phyloP scores from a whole-genome alignment of 495 filamentous ascomycete genomes.

The Aspergillus ellipticus region DNA sequence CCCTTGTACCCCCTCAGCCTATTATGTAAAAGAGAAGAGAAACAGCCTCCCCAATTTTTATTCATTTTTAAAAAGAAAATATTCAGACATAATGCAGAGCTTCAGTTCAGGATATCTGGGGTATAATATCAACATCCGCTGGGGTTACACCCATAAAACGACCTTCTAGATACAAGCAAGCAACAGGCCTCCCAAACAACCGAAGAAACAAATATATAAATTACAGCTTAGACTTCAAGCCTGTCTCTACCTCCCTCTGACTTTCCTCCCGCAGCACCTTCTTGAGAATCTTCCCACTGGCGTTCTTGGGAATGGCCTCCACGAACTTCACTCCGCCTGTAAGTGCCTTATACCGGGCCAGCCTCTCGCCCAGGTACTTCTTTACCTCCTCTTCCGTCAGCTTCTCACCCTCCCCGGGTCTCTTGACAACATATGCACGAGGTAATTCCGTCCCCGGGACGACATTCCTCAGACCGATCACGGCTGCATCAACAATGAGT shows the following conservation, averaged over 20 bases:
- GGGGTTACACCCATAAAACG: not conserved
- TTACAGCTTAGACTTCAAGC: slow-evolving; percentile 22
- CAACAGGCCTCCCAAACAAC: not conserved
- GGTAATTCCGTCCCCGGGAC: slow-evolving; percentile 68
- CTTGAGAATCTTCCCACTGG: slow-evolving; percentile 80
- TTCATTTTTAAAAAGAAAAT: too few relatives aligned
- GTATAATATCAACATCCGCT: too few relatives aligned
- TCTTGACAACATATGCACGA: slow-evolving; percentile 68
- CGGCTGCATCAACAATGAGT: slow-evolving; percentile 70
- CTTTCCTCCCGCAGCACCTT: slow-evolving; percentile 53
- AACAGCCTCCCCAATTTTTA: too few relatives aligned
- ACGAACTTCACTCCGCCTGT: slow-evolving; percentile 77
- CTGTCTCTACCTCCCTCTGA: slow-evolving; percentile 30
- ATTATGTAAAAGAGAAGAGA: too few relatives aligned
- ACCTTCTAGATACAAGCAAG: not conserved
- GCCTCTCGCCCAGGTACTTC: slow-evolving; percentile 48
- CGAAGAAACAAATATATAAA: not conserved
- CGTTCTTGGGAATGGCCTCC: slow-evolving; percentile 71
- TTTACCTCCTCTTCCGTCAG: slow-evolving; percentile 55
- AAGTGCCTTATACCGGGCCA: slow-evolving; percentile 67
- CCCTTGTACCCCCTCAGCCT: too few relatives aligned
- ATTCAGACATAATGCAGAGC: too few relatives aligned
- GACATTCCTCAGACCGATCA: slow-evolving; percentile 66
- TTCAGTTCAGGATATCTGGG: too few relatives aligned
- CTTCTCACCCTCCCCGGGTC: slow-evolving; percentile 32